Evolutionary conservation across 2,329 filamentous ascomycete species (phyloP).

Genomic region (Botrytis byssoidea): DNA sequence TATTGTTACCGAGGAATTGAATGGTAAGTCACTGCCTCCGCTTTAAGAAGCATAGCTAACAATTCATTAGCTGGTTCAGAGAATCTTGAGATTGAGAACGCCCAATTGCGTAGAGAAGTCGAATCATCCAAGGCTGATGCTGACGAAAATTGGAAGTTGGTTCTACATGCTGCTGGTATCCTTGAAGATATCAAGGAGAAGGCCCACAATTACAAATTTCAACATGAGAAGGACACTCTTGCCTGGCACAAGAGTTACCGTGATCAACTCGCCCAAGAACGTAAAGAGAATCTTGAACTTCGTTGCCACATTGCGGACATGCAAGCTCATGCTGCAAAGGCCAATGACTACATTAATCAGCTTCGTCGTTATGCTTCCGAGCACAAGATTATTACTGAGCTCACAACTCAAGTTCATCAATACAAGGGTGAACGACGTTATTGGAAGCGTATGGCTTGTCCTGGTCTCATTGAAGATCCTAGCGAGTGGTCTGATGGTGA

Average conservation of each 20-base stretch:
- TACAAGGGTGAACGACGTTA: conserved; percentile 59
- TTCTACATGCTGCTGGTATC: conserved; percentile 55
- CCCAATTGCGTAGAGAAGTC: conserved; percentile 59
- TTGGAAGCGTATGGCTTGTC: conserved; percentile 67
- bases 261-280: conserved; percentile 61
- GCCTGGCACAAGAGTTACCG: conserved; percentile 67
- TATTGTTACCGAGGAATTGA: conserved; percentile 55
- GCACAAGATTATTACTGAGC: conserved; percentile 53
- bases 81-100: conserved; percentile 61
- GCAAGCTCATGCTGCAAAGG: conserved; percentile 58
- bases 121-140: conserved; percentile 60
- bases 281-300: conserved; percentile 61
- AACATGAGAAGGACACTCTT: conserved; percentile 59
- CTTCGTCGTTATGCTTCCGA: conserved; percentile 59
- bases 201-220: conserved; percentile 64
- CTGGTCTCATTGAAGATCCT: conserved; percentile 56
- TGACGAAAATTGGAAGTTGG: conserved; percentile 58
- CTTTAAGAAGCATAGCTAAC: conserved; percentile 22
- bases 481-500: conserved; percentile 60
- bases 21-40: conserved; percentile 44
- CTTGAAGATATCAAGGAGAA: conserved; percentile 59
- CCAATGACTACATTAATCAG: conserved; percentile 56
- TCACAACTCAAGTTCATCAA: conserved; percentile 52
- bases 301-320: conserved; percentile 67
- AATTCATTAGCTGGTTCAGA: conserved; percentile 30